Percentiles rank a stretch among this genome's conserved stretches.
Conservation (phyloP, 2,329 filamentous ascomycete genomes). For the Cercospora nicotianae region DNA sequence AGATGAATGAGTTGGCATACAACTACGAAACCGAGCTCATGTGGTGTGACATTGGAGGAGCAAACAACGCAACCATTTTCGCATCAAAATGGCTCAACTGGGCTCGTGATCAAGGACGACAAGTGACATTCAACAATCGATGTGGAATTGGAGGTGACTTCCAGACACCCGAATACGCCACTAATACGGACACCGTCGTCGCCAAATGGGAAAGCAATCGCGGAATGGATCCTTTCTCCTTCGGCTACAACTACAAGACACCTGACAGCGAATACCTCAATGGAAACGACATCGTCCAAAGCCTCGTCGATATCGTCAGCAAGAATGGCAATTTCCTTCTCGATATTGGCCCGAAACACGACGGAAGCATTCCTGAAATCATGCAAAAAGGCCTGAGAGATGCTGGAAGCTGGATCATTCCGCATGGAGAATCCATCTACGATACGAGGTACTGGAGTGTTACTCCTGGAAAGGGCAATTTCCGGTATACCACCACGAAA, state of each 20-base stretch:
- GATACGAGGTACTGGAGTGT: constrained; percentile 16
- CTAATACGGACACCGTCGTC: constrained; percentile 15
- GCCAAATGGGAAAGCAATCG: constrained; percentile 28
- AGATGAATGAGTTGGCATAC: constrained; percentile 50
- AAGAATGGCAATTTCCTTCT: constrained; percentile 35
- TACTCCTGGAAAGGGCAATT: constrained; percentile 8
- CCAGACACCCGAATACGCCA: constrained; percentile 28
- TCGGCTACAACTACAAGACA: constrained; percentile 28
- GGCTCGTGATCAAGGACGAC: constrained; percentile 31
- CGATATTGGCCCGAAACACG: constrained; percentile 29
- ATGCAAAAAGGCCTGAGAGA: constrained; percentile 10
- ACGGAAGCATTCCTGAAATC: constrained; percentile 15
- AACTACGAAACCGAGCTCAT: constrained; percentile 50
- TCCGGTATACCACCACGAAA: constrained; percentile 52
- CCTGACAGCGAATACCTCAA: constrained; percentile 24
- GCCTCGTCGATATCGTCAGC: constrained; percentile 31
- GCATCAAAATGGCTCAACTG: constrained; percentile 45
- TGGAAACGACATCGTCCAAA: constrained; percentile 22
- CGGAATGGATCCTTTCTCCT: constrained; percentile 29
- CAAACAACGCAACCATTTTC: constrained; percentile 36
- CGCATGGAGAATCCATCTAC: constrained; percentile 15
- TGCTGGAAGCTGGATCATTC: constrained; percentile 18
- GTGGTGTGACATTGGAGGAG: constrained; percentile 50
- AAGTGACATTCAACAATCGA: constrained; percentile 17
- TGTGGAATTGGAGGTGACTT: constrained; percentile 11